Conservation (phyloP, 2,329 filamentous ascomycete species). For the Talaromyces sp. region DNA sequence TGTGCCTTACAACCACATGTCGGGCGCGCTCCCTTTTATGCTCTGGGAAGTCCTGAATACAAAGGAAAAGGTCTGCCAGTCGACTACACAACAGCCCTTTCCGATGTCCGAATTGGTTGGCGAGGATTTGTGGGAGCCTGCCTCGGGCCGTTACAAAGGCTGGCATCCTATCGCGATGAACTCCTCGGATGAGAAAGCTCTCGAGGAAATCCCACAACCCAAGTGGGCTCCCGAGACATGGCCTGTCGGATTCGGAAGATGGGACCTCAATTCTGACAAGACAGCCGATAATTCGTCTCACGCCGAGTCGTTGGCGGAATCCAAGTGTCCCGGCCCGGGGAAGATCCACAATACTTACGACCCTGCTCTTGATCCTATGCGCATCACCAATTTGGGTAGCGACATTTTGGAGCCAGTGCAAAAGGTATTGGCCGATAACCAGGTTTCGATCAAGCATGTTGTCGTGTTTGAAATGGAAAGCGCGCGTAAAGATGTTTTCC, state of each 20-base stretch:
- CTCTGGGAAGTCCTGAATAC: constrained; percentile 18
- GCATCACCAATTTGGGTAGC: constrained; percentile 26
- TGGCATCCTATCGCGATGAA: constrained; percentile 22
- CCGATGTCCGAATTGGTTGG: constrained; percentile 21
- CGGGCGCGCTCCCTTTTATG: constrained; percentile 24
- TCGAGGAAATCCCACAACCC: constrained; percentile 11
- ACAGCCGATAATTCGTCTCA: neutral
- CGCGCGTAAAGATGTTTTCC: constrained; percentile 27
- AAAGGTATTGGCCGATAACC: constrained; percentile 18
- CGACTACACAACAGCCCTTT: constrained; percentile 16
- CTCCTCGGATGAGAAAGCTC: neutral
- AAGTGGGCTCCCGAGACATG: constrained; percentile 20
- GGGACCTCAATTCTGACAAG: constrained; percentile 9
- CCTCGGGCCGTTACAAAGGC: constrained; percentile 24
- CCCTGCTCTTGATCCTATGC: constrained; percentile 24
- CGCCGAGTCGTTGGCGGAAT: neutral
- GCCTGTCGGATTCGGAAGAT: constrained; percentile 23
- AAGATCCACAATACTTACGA: constrained; percentile 18
- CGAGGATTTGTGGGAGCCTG: constrained; percentile 23
- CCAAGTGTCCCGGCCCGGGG: constrained; percentile 1
- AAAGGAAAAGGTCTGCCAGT: neutral
- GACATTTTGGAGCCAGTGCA: constrained; percentile 21
- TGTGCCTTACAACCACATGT: constrained; percentile 27
- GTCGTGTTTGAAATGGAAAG: constrained; percentile 28
- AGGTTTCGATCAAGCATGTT: constrained; percentile 26